These are phyloP conservation scores for Sphenostylis stenocarpa DNA, from an alignment of 306 rosid genomes.

Conservation along the genomic window DNA sequence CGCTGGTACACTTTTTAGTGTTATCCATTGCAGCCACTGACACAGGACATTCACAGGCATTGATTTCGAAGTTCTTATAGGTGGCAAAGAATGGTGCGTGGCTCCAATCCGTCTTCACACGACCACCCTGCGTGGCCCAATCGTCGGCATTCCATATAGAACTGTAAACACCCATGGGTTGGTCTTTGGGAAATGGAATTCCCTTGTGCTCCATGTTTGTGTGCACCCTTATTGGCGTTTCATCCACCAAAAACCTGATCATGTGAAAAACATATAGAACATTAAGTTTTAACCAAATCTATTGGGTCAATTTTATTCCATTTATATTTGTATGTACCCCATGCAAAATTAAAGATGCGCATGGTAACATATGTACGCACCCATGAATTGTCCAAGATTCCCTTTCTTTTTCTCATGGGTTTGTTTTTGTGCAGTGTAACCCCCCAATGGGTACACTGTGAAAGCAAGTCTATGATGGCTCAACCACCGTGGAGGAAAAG, in stretches of 20 bases:
- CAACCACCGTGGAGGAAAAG: slow-evolving; percentile 34
- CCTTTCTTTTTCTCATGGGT: slow-evolving; percentile 15
- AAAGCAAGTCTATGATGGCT: slow-evolving; percentile 25
- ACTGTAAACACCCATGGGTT: slow-evolving; percentile 88
- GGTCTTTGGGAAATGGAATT: slow-evolving; percentile 73
- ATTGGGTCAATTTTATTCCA: too few species aligned
- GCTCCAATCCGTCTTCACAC: slow-evolving; percentile 91
- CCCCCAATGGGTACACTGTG: slow-evolving; percentile 7
- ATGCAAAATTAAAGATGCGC: not conserved
- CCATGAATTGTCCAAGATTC: slow-evolving; percentile 47
- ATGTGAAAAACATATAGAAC: not conserved
- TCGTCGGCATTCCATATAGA: slow-evolving; percentile 97
- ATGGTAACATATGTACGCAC: slow-evolving; percentile 1
- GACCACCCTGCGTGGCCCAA: slow-evolving; percentile 97
- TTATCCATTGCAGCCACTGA: slow-evolving; percentile 43
- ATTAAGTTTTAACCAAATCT: not conserved
- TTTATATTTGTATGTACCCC: not conserved
- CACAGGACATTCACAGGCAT: slow-evolving; percentile 64
- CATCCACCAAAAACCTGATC: slow-evolving; percentile 73
- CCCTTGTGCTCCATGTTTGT: slow-evolving; percentile 85
- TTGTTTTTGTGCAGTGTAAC: slow-evolving; percentile 24
- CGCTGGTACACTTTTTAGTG: slow-evolving; percentile 54
- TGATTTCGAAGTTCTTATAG: slow-evolving; percentile 64
- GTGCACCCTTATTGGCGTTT: slow-evolving; percentile 89
- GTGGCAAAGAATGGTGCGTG: slow-evolving; percentile 78